Conservation (phyloP, 179 eudicot genomes). For the Heliamphora pulchella region DNA sequence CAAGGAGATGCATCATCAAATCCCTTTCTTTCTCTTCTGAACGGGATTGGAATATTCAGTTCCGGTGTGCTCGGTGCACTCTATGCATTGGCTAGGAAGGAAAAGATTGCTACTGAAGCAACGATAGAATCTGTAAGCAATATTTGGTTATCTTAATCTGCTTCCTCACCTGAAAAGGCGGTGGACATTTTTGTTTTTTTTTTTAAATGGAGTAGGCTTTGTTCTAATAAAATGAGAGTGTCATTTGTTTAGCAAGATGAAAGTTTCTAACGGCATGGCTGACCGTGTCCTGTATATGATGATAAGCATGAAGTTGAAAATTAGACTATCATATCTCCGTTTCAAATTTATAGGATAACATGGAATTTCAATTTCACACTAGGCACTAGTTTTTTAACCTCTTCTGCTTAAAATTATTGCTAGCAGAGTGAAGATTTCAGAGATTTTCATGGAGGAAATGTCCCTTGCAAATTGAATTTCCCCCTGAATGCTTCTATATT, state of each 20-base stretch:
- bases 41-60: constrained; percentile 64
- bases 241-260: not conserved
- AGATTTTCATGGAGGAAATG: not conserved
- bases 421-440: not conserved
- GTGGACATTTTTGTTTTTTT: not conserved
- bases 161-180: not conserved
- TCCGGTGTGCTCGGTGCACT: constrained; percentile 78
- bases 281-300: not conserved
- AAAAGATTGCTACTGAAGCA: constrained; percentile 50
- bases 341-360: not conserved
- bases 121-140: constrained; percentile 62
- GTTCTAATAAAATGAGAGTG: not conserved
- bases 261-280: not conserved
- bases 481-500: not conserved
- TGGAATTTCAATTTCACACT: not conserved
- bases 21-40: constrained; percentile 56
- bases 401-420: not conserved
- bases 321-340: not conserved
- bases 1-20: constrained; percentile 40
- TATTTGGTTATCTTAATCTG: constrained; percentile 13
- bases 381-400: not conserved
- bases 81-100: constrained; percentile 63
- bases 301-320: not conserved
- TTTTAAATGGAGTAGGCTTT: not conserved
- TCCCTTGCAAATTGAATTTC: not conserved